Conservation (phyloP, 176 grass and related monocot genomes). For the Lolium rigidum region DNA sequence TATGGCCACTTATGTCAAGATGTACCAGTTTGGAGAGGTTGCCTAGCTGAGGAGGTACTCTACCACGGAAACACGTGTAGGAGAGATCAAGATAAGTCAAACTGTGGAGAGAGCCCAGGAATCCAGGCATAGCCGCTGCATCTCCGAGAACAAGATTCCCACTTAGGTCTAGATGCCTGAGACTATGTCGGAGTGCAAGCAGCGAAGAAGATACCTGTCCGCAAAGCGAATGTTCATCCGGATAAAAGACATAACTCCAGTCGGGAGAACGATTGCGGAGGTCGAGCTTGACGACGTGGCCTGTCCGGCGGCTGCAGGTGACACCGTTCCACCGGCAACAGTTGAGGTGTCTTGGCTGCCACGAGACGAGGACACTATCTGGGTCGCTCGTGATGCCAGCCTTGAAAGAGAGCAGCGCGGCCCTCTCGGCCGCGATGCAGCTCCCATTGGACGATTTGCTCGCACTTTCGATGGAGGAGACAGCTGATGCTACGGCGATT, state of each 20-base stretch:
- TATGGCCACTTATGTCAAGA: slow-evolving; percentile 7
- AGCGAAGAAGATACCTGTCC: slow-evolving; percentile 14
- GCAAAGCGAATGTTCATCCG: not conserved
- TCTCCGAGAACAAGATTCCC: not conserved
- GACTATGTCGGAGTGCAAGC: not conserved
- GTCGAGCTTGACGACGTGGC: not conserved
- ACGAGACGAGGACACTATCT: not conserved
- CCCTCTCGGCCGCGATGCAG: slow-evolving; percentile 19
- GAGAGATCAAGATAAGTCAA: not conserved
- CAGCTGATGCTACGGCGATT: not conserved
- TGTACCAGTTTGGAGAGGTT: slow-evolving; percentile 44
- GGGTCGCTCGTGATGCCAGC: slow-evolving; percentile 17
- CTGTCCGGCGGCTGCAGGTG: slow-evolving; percentile 22
- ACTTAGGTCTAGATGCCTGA: not conserved
- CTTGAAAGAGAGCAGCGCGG: slow-evolving; percentile 42
- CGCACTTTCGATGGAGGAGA: not conserved
- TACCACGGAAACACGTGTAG: not conserved
- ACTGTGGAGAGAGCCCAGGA: not conserved
- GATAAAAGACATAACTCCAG: not conserved
- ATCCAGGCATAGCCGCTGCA: not conserved
- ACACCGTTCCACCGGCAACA: slow-evolving; percentile 26
- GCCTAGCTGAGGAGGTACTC: slow-evolving; percentile 42
- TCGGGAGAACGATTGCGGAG: not conserved
- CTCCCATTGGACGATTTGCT: not conserved
- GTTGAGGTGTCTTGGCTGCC: not conserved